Evolutionary conservation across 495 filamentous ascomycete genomes (phyloP).

Genomic region (Choiromyces venosus): DNA sequence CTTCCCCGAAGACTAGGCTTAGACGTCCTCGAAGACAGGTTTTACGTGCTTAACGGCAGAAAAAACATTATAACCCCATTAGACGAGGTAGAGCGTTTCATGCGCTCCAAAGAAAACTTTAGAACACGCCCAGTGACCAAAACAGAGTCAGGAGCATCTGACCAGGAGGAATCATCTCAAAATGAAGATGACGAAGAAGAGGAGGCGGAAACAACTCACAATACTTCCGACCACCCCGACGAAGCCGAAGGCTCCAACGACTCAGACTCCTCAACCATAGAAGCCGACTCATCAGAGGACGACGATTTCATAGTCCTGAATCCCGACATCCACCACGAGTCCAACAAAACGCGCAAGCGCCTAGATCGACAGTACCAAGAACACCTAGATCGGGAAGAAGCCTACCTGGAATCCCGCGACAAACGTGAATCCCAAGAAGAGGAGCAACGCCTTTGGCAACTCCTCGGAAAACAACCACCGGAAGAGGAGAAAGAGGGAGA

Average conservation of each 20-base stretch:
- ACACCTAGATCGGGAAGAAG: constrained; percentile 22
- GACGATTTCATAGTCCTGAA: not conserved
- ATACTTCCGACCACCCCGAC: not conserved
- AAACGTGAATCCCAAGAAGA: constrained; percentile 12
- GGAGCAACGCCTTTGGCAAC: constrained; percentile 30
- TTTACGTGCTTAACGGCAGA: constrained; percentile 21
- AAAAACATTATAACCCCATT: constrained; percentile 16
- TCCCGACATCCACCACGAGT: not conserved
- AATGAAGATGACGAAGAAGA: not conserved
- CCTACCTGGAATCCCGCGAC: constrained; percentile 25
- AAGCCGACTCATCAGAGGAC: no score
- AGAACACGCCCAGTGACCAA: not conserved
- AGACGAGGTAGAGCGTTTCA: constrained; percentile 24
- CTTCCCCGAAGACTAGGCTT: constrained; percentile 27
- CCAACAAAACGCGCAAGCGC: not conserved
- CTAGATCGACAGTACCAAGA: not conserved
- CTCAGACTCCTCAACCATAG: not conserved
- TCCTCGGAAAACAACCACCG: constrained; percentile 18
- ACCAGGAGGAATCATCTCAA: not conserved
- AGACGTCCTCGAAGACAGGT: constrained; percentile 18
- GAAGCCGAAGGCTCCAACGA: constrained; percentile 9
- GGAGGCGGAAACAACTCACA: not conserved
- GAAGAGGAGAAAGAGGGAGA: not conserved
- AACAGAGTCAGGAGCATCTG: not conserved
- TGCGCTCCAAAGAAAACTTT: not conserved